Evolutionary conservation across 192 early-diverging fungal genomes (phyloP), one percentile per base, ranked within the genome.

Genomic region (Coemansia sp.): DNA sequence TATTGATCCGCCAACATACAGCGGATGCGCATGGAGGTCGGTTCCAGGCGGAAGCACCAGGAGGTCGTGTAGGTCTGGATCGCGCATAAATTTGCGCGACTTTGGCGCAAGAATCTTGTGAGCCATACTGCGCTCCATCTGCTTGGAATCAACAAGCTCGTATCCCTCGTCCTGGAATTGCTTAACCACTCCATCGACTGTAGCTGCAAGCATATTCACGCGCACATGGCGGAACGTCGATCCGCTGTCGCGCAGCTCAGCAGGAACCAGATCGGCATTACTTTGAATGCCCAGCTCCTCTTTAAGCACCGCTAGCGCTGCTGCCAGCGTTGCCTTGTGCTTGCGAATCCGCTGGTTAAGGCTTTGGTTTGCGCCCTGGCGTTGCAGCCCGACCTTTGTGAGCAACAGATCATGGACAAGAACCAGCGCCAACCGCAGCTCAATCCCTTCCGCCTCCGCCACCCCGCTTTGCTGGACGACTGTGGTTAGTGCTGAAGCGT

Each of bases 381-480:
- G 67, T 42, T 89, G 87, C 32, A 98, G 77, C 9, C 91, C 92
- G 61, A 89, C 83, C 32, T 84, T 85, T 26, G 90, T 89, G 71
- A 98, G 89, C 13, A 96, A 71, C 18, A 95, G 77, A 73, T 98
- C 96, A 70, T 95, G 92, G n/a, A 91, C 80, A n/a, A 96, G 86
- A 0, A 95, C 74, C 56, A 87, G 65, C 18, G 88, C 86, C 37
- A 90, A 66, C n/a, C 69, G 68, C 15, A 44, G 85, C 44, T 44
- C 84, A 71, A 66, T 83, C 54, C 38, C 84, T 83, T 57, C 87
- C 9, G 50, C 41, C 49, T 71, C 39, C 45, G 72, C 15, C 0
- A 71, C 44, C 12, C 47, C 42, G 65, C 70, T 75, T 49, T 63
- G 61, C 47, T 63, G 61, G 19, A 85, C 43, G 13, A 81, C 59